Evolutionary conservation across 2,329 filamentous ascomycete genomes (phyloP).

Genomic region (Cyanodermella asteris): DNA sequence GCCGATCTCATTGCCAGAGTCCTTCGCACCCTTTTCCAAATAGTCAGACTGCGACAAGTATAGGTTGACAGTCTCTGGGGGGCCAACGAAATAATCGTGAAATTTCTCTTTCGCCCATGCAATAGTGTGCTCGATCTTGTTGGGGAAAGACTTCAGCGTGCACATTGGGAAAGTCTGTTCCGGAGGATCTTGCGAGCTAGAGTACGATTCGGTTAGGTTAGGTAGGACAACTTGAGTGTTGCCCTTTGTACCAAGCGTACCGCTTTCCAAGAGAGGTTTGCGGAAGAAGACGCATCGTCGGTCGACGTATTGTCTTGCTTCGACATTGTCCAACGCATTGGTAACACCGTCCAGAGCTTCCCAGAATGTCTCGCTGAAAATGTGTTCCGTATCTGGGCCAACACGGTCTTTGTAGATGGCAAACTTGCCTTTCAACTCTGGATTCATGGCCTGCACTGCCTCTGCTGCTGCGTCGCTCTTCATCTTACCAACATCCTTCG

Average conservation of each 20-base stretch:
- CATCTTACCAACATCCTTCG: constrained; percentile 80
- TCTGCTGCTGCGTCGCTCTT: constrained; percentile 88
- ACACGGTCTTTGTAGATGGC: constrained; percentile 72
- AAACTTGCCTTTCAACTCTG: constrained; percentile 72
- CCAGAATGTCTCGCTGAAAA: constrained; percentile 94
- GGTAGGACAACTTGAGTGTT: constrained; percentile 94
- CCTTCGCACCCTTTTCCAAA: constrained; percentile 65
- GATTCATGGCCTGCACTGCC: constrained; percentile 90
- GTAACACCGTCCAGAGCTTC: constrained; percentile 69
- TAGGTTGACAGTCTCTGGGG: constrained; percentile 80
- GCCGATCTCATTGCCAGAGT: constrained; percentile 85
- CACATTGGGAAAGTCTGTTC: constrained; percentile 99
- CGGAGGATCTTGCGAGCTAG: constrained; percentile 85
- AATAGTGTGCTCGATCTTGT: constrained; percentile 96
- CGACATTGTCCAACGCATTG: constrained; percentile 92
- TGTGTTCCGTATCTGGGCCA: constrained; percentile 71
- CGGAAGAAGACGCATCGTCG: constrained; percentile 94
- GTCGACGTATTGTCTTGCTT: constrained; percentile 90
- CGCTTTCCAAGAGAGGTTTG: constrained; percentile 87
- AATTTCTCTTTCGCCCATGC: constrained; percentile 95
- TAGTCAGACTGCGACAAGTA: constrained; percentile 87
- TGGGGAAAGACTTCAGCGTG: constrained; percentile 89
- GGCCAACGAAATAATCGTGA: constrained; percentile 80
- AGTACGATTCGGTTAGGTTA: constrained; percentile 85
- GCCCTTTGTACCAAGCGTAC: constrained; percentile 94